Evolutionary conservation across 1,139 yeast species (phyloP).

Genomic region (Geotrichum restrictum): DNA sequence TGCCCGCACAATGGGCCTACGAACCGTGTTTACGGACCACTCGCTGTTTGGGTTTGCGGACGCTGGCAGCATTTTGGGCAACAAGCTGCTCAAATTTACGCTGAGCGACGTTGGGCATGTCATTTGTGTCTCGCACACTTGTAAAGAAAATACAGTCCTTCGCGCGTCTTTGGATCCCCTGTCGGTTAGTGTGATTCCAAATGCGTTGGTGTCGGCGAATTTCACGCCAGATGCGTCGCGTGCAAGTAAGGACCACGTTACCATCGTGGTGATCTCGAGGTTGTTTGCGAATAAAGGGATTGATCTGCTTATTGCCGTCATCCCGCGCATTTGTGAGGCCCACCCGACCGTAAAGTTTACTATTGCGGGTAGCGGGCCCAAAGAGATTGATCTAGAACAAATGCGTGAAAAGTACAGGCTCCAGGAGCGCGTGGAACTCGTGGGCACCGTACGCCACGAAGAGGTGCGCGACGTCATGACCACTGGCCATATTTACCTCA

Average conservation of each 20-base stretch:
- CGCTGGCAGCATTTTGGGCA: slow-evolving; percentile 76
- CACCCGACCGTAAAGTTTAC: slow-evolving; percentile 68
- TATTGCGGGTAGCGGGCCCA: slow-evolving; percentile 97
- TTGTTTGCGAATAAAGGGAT: slow-evolving; percentile 96
- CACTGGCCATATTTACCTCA: slow-evolving; percentile 88
- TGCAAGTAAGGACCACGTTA: slow-evolving; percentile 45
- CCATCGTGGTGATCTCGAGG: slow-evolving; percentile 87
- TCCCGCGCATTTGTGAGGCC: slow-evolving; percentile 72
- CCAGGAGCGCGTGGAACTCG: slow-evolving; percentile 79
- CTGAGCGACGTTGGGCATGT: slow-evolving; percentile 85
- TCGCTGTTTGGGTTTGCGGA: slow-evolving; percentile 93
- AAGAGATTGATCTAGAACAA: slow-evolving; percentile 87
- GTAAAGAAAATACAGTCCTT: slow-evolving; percentile 91
- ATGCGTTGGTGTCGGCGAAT: slow-evolving; percentile 84
- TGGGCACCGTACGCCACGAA: slow-evolving; percentile 89
- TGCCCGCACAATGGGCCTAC: slow-evolving; percentile 87
- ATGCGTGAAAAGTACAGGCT: slow-evolving; percentile 84
- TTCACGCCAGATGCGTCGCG: slow-evolving; percentile 56
- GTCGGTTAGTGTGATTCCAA: slow-evolving; percentile 85
- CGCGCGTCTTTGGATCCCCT: slow-evolving; percentile 79
- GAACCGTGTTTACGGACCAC: slow-evolving; percentile 92
- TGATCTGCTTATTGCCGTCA: slow-evolving; percentile 76
- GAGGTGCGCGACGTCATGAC: slow-evolving; percentile 91
- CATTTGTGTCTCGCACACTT: slow-evolving; percentile 93
- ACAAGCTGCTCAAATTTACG: slow-evolving; percentile 79